Percentiles rank a stretch among this genome's conserved stretches.
These are phyloP conservation scores for Zygotorulaspora mrakii DNA, from an alignment of 1,139 yeast species.

Conservation along the genomic window DNA sequence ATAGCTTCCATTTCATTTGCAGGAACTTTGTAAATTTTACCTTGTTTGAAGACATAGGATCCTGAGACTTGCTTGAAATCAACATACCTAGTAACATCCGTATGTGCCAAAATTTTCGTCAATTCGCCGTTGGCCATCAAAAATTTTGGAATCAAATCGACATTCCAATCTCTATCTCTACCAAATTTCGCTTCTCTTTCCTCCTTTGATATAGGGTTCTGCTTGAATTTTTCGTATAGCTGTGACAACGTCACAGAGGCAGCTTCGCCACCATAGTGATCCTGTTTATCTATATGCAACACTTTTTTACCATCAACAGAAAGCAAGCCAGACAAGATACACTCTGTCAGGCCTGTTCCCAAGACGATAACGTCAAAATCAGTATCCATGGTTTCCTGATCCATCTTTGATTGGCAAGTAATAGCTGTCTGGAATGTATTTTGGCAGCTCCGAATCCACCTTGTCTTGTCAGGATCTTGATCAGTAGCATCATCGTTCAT, in stretches of 20 bases:
- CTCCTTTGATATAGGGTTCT: constrained; percentile 65
- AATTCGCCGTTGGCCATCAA: constrained; percentile 97
- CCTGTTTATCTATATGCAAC: constrained; percentile 92
- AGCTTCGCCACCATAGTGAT: constrained; percentile 83
- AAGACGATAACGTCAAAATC: constrained; percentile 88
- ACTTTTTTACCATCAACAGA: constrained; percentile 98
- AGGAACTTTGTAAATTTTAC: constrained; percentile 93
- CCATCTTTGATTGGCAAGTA: constrained; percentile 15
- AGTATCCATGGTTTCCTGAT: constrained; percentile 67
- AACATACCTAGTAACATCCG: constrained; percentile 91
- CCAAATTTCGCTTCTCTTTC: constrained; percentile 51
- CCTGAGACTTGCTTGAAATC: constrained; percentile 96
- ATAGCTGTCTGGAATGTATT: neutral
- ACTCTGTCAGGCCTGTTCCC: constrained; percentile 90
- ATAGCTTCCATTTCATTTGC: constrained; percentile 88
- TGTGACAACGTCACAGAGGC: constrained; percentile 52
- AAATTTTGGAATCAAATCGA: constrained; percentile 93
- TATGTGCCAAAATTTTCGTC: constrained; percentile 90
- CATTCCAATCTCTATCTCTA: constrained; percentile 96
- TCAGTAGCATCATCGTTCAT: neutral
- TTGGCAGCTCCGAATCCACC: neutral
- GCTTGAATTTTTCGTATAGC: constrained; percentile 67
- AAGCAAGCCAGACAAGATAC: constrained; percentile 87
- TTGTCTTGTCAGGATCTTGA: neutral
- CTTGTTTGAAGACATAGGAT: constrained; percentile 83